Evolutionary conservation across 2,329 filamentous ascomycete genomes (phyloP), one percentile per base, ranked within the genome.

Genomic region (Aspergillus luchuensis): DNA sequence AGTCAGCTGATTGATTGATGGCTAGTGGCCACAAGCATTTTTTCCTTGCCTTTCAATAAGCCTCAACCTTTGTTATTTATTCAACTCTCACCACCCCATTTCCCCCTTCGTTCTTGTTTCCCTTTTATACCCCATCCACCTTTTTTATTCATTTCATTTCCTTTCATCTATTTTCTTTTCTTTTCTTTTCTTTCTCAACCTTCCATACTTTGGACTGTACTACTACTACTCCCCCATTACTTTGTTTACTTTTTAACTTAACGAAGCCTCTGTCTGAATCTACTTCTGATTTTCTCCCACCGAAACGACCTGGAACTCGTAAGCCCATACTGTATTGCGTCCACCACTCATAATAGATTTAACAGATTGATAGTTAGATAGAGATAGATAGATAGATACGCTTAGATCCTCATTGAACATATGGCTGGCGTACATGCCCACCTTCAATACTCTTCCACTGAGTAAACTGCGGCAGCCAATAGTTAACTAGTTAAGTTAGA

Each of bases 71-170:
- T 36, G 33, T 36, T 36, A 36, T 33, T 55, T 51, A 33, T 54
- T 30, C n/a, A 50, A 23, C 61, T 23, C 50, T 41, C 43, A 41
- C 55, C 19, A 13, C 56, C 48, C 56, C 57, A 17, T 43, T 54
- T 56, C 54, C 56, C 56, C 59, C 53, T 53, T 56, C 48, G 33
- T 58, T 60, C 52, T 54, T 57, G 56, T 58, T 52, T 60, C 59
- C 55, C 62, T 67, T 64, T 67, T 50, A 67, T 68, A 65, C 64
- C 64, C 66, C 62, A 56, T 66, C 56, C 49, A 28, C 57, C 62
- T 66, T 66, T 56, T 52, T 48, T 36, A 30, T 33, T 59, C 55
- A 36, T 36, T 36, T 36, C 33, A 36, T 36, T 36, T 36, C 11
- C 33, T 36, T 36, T 36, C 33, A 15, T 15, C 33, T 15, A 36